Evolutionary conservation across 1,139 yeast genomes (phyloP), one percentile per base, ranked within the genome.

Genomic region (Zygoascus sp.): DNA sequence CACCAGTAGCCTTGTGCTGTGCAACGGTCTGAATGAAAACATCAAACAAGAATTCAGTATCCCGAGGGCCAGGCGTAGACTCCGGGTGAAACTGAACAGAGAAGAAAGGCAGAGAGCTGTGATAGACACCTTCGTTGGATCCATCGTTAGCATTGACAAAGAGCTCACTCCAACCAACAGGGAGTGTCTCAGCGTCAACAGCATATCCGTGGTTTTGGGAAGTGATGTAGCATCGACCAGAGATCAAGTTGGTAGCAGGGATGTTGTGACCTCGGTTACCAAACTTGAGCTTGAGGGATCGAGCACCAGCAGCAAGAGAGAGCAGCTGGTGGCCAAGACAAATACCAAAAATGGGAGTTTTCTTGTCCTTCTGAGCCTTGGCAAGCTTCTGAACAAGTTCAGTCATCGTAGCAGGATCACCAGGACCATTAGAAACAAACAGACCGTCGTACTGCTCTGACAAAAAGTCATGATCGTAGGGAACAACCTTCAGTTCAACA

Each of bases 1-100:
- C 64, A 49, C 83, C 81, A 54, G 81, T 70, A 60, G 71, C 67
- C 61, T 79, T 76, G 66, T 67, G 74, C 47, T 85, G 89, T 53
- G 79, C 67, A 46, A 92, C 95, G 43, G 97, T 71, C 56, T 86
- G 69, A 63, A 94, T 84, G 70, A 94, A 94, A 32, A 87, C 90
- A 64, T 94, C 98, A 63, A 94, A 94, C 66, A 94, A 76, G 67
- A 92, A 94, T 70, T 94, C 98, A 48, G 99, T 92, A 67, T 94
- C 99, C 67, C 96, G 82, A 66, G 99, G 99, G 67, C 99, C 99
- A 41, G 98, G 98, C 47, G 97, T 88, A 28, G 97, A 88, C 74
- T 94, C 99, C 19, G 99, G 99, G 66, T 94, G 99, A 79, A 94
- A 92, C 75, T 94, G 99, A 44, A 92, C 97, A n/a, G 98, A 92